Conservation (phyloP, 495 filamentous ascomycete genomes). For the Daldinia grandis region DNA sequence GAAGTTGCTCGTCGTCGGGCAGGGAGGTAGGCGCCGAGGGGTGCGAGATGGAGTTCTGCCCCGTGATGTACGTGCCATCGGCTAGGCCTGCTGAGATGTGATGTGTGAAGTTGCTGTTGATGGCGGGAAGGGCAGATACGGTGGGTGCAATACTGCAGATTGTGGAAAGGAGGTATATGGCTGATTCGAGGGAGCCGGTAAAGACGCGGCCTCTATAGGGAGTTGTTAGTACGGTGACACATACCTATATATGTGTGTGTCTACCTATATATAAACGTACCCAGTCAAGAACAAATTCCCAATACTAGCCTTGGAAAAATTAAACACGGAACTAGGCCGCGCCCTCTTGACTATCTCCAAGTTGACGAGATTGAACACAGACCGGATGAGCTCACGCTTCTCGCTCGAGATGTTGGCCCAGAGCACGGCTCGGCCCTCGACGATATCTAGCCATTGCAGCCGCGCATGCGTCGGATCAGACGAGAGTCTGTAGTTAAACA, state of each 20-base stretch:
- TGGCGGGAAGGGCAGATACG: conserved; percentile 83
- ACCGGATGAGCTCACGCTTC: conserved; percentile 91
- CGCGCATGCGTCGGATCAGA: conserved; percentile 61
- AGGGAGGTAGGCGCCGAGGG: conserved; percentile 67
- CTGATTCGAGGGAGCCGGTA: conserved; percentile 80
- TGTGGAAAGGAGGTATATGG: conserved; percentile 80
- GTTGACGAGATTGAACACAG: conserved; percentile 86
- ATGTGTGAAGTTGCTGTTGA: conserved; percentile 92
- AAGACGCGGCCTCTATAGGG: conserved; percentile 72
- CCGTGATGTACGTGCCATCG: conserved; percentile 82
- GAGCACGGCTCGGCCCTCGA: conserved; percentile 77
- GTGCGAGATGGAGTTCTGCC: conserved; percentile 93
- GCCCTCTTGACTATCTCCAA: conserved; percentile 89
- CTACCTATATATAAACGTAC: conserved; percentile 29
- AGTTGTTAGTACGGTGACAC: neutral
- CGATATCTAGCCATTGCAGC: conserved; percentile 86
- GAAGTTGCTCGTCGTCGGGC: conserved; percentile 43
- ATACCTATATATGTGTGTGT: neutral
- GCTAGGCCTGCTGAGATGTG: conserved; percentile 87
- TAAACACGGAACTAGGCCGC: conserved; percentile 79
- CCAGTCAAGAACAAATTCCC: conserved; percentile 92
- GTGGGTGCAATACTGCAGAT: conserved; percentile 81
- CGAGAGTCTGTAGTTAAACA: conserved; percentile 88
- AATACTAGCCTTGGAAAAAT: conserved; percentile 88
- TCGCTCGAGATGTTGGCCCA: conserved; percentile 80